A percentile compares a stretch with the other conserved stretches of the same genome.
Conservation (phyloP, 331 rosid species). For the Erythrophleum ivorense region DNA sequence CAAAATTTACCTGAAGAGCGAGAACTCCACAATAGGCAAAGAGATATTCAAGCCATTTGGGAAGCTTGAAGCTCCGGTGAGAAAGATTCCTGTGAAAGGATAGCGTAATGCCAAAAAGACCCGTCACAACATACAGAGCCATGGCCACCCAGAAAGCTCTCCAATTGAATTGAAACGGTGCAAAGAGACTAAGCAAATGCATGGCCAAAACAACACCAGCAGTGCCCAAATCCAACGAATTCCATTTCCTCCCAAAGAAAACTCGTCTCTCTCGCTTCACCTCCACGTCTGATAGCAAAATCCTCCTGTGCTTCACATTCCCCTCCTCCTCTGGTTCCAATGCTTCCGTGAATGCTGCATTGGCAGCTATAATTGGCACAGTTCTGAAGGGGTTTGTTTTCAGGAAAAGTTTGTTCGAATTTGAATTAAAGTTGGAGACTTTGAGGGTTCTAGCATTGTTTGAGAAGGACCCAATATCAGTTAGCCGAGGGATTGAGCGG, state of each 20-base stretch:
- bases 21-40: constrained; percentile 72
- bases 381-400: constrained; percentile 47
- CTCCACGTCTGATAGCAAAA: constrained; percentile 78
- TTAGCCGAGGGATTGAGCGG: constrained; percentile 47
- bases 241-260: constrained; percentile 66
- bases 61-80: constrained; percentile 70
- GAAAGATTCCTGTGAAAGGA: constrained; percentile 74
- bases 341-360: constrained; percentile 54
- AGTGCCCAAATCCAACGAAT: constrained; percentile 51
- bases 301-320: constrained; percentile 46
- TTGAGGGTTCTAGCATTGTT: constrained; percentile 36
- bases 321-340: constrained; percentile 39
- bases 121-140: constrained; percentile 57
- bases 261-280: constrained; percentile 59
- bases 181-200: constrained; percentile 58
- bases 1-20: constrained; percentile 66
- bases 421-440: constrained; percentile 35
- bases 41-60: constrained; percentile 71
- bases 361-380: constrained; percentile 19
- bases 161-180: constrained; percentile 72
- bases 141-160: constrained; percentile 59
- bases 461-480: constrained; percentile 42
- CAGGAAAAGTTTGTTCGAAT: constrained; percentile 34
- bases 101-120: constrained; percentile 65
- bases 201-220: constrained; percentile 55